Base-by-base conservation (phyloP, 2,329 filamentous ascomycete genomes). In the Colletotrichum noveboracense region DNA sequence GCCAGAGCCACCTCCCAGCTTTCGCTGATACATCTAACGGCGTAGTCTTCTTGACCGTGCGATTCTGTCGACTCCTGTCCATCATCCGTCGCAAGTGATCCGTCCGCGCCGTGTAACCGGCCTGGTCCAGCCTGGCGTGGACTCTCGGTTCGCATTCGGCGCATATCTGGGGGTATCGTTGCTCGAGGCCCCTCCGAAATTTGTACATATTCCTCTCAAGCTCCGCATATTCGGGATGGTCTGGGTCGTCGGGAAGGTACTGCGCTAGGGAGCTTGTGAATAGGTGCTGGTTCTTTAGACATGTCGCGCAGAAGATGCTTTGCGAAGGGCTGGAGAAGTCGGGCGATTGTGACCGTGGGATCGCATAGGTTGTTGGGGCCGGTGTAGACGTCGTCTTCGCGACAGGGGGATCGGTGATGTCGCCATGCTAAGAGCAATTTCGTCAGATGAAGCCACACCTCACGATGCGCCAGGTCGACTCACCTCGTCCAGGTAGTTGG, bases 401-500 rank as follows among this genome's bases (percentile, higher is more conserved):
- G 28, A 93, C 88, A 4, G 95, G 96, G 30, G 96, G 95, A 84
- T 99, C 96, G 71, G 95, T 94, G 78, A 98, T 97, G 66, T 97
- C 93, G 80, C 96, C 96, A 83, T 95, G 92, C 94, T 97, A 80
- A 4, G 75, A 36, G 34, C 5, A n/a, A 2, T 48, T 2, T n/a
- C 24, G 66, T 43, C 28, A 34, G 13, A 28, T 16, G 18, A 10
- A 52, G 60, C 61, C 58, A 55, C 48, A 18, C 28, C 18, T 5
- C 30, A 26, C 32, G 26, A 62, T 18, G 18, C 55, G 71, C 56
- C 10, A 74, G 36, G 18, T 24, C 43, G 32, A 75, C 87, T 75
- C 86, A 97, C 96, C 87, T 96, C 90, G 83, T 99, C 97, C 36
- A 98, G 88, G 86, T 95, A 94, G 84, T 98, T 99, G 75, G 93